These are phyloP conservation scores for Nakaseomyces sp. DNA, from an alignment of 1,139 yeast species.

Conservation along the genomic window DNA sequence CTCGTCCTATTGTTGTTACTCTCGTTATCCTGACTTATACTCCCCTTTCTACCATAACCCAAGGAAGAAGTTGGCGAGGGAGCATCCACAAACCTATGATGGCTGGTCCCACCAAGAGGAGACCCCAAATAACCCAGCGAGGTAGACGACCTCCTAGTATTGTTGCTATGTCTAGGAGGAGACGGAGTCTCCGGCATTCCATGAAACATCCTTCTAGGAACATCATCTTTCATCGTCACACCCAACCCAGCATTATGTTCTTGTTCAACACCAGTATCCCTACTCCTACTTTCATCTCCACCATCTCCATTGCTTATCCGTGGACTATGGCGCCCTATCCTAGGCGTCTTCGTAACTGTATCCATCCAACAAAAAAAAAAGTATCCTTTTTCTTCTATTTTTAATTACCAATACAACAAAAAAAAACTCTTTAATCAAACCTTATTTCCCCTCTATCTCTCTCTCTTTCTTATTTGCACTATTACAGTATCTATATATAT, in stretches of 20 bases:
- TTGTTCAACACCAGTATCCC: too few species aligned
- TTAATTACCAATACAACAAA: not conserved
- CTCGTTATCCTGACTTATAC: slow-evolving; percentile 11
- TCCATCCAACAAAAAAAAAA: not conserved
- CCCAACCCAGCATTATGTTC: not conserved
- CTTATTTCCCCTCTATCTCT: too few species aligned
- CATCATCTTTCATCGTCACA: not conserved
- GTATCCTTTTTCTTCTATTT: too few species aligned
- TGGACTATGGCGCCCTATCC: slow-evolving; percentile 3
- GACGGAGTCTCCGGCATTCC: slow-evolving; percentile 6
- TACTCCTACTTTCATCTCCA: not conserved
- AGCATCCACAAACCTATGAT: not conserved
- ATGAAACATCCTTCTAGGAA: not conserved
- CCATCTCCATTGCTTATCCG: not conserved
- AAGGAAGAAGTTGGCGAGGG: not conserved
- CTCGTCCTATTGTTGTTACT: slow-evolving; percentile 23
- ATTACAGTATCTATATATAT: too few species aligned
- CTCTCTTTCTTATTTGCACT: too few species aligned
- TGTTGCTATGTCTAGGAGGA: slow-evolving; percentile 2
- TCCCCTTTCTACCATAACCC: slow-evolving; percentile 5
- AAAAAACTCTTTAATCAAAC: not conserved
- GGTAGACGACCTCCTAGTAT: slow-evolving; percentile 4
- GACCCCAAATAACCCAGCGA: slow-evolving; percentile 4
- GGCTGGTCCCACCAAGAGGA: not conserved
- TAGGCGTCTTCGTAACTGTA: slow-evolving; percentile 3